Evolutionary conservation across 306 rosid genomes (phyloP), one percentile per base, ranked within the genome.

Genomic region (Prunus davidiana): DNA sequence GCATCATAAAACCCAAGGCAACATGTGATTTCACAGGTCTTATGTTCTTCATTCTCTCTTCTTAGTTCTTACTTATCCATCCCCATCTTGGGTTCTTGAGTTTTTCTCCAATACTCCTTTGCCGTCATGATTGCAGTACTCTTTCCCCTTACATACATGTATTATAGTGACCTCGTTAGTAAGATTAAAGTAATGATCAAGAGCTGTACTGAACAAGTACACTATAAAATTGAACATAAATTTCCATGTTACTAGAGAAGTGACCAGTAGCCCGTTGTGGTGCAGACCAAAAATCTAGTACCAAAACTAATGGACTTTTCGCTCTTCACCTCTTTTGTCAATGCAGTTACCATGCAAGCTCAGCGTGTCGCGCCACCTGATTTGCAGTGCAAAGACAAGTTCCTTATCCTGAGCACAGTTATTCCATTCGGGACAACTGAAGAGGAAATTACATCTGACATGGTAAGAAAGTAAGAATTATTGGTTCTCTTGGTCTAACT

Each of bases 281-380:
- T 25, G 43, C 72, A 41, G 46, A 45, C 12, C 34, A 11, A 60
- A 64, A 22, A 27, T 45, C 57, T 68, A 3, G 16, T 18, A 15
- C 50, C 18, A 24, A 55, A 16, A 49, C 71, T 46, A 28, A 38
- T 11, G 28, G 50, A 65, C 24, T 56, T 75, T 70, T 78, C 22
- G 24, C 67, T 78, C 67, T 73, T 73, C 58, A 38, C 34, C 56
- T 70, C 82, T 80, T 82, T 81, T 80, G 76, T 73, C 56, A 52
- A 63, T 88, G 85, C 76, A 95, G 99, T 95, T 82, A 92, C 92
- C 6, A 92, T 95, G 99, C 97, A 90, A 88, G 97, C 97, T 76
- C 99, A 90, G 80, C 88, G 86, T 56, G 83, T 69, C 2, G 86
- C 88, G 43, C 96, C 99, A 20, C 83, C 87, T 72, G 93, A 88